phyloP scores from a whole-genome alignment of 2,329 filamentous ascomycete genomes.

The Penicillium palitans region DNA sequence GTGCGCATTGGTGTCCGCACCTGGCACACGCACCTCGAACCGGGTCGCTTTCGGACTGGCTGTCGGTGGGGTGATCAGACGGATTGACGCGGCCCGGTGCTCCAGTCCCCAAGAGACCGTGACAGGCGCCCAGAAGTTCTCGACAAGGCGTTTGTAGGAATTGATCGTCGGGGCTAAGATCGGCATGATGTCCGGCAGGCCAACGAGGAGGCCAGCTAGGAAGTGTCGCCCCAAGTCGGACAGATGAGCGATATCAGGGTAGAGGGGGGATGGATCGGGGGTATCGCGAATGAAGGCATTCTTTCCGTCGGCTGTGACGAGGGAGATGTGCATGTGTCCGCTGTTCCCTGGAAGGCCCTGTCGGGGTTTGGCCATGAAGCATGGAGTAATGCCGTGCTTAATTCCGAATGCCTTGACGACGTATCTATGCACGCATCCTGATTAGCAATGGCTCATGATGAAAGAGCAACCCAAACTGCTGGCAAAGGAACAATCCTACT shows the following conservation, averaged over 20 bases:
- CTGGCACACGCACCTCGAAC: constrained; percentile 88
- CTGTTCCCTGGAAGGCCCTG: constrained; percentile 90
- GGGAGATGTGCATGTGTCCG: constrained; percentile 91
- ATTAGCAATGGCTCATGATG: constrained; percentile 11
- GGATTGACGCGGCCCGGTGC: constrained; percentile 87
- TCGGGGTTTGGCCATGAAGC: constrained; percentile 97
- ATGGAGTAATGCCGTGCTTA: constrained; percentile 88
- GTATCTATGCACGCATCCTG: constrained; percentile 52
- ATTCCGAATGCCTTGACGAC: constrained; percentile 85
- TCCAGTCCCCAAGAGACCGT: constrained; percentile 97
- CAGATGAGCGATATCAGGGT: constrained; percentile 73
- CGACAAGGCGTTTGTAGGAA: constrained; percentile 95
- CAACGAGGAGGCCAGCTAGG: constrained; percentile 83
- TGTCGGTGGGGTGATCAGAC: constrained; percentile 85
- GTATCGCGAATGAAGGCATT: constrained; percentile 79
- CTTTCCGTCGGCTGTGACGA: constrained; percentile 75
- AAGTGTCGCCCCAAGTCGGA: constrained; percentile 92
- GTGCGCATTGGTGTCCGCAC: constrained; percentile 90
- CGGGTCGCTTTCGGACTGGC: constrained; percentile 81
- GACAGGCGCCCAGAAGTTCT: constrained; percentile 99
- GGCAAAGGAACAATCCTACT: constrained; percentile 50
- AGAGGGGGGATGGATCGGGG: constrained; percentile 69
- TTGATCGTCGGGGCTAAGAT: constrained; percentile 92
- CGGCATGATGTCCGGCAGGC: constrained; percentile 93
- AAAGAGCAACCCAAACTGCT: not conserved